A percentile compares a stretch with the other conserved stretches of the same genome.
Conservation (phyloP, 345 rosid species). For the Hibiscus tridactylites region DNA sequence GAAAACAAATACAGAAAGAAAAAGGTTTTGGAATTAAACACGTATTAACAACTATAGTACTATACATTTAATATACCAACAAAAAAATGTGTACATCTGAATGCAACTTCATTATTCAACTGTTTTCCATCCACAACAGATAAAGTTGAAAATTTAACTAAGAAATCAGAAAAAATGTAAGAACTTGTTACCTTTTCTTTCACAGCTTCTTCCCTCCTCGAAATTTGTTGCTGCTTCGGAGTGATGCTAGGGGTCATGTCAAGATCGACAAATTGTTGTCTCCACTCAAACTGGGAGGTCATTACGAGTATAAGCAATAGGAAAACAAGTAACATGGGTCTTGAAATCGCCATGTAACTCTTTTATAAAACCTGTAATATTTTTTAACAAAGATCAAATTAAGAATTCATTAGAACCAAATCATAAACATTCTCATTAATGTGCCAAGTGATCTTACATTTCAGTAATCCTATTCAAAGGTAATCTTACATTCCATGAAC, state of each 20-base stretch:
- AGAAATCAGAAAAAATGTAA: not conserved
- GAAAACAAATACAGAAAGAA: not conserved
- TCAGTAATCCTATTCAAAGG: too few relatives aligned
- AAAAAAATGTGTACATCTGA: not conserved
- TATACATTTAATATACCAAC: not conserved
- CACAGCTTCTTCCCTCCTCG: slow-evolving; percentile 59
- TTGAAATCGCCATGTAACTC: slow-evolving; percentile 42
- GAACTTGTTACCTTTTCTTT: slow-evolving; percentile 60
- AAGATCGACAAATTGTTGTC: slow-evolving; percentile 62
- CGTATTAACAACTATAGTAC: not conserved
- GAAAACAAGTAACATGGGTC: slow-evolving; percentile 69
- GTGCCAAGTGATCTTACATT: too few relatives aligned
- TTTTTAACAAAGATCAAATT: not conserved
- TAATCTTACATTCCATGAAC: not conserved
- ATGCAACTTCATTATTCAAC: not conserved
- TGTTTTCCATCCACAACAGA: not conserved
- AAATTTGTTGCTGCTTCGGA: slow-evolving; percentile 50
- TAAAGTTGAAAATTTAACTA: not conserved
- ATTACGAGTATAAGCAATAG: slow-evolving; percentile 65
- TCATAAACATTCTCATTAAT: not conserved
- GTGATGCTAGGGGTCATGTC: slow-evolving; percentile 38
- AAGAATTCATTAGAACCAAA: not conserved
- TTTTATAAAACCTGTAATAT: slow-evolving; percentile 31
- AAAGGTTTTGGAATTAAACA: not conserved
- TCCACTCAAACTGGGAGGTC: slow-evolving; percentile 93